phyloP scores from a whole-genome alignment of 306 rosid species.

The Casuarina cunninghamiana region DNA sequence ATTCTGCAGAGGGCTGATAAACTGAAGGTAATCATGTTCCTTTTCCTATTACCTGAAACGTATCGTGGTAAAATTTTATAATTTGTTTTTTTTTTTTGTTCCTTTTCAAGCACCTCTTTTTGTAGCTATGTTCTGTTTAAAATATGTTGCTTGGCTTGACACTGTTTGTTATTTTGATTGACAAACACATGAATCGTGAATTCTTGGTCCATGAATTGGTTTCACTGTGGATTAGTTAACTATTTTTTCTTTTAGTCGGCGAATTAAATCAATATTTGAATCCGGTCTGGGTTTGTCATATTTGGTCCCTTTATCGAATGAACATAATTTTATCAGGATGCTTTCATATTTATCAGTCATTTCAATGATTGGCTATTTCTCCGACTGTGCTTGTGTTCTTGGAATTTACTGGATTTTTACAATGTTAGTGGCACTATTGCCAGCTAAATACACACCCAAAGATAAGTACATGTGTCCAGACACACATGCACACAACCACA shows the following conservation, averaged over 20 bases:
- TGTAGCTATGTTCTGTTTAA: slow-evolving; percentile 9
- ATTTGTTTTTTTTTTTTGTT: not conserved
- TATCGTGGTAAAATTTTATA: not conserved
- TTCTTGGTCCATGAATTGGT: not conserved
- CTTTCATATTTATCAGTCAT: not conserved
- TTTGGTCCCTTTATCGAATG: not conserved
- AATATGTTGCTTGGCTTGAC: slow-evolving; percentile 1
- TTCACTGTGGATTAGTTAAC: not conserved
- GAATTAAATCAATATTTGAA: slow-evolving; percentile 5
- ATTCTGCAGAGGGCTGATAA: slow-evolving; percentile 57
- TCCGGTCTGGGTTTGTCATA: slow-evolving; percentile 10
- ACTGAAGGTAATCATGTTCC: slow-evolving; percentile 52
- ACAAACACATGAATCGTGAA: not conserved
- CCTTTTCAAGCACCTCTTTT: slow-evolving; percentile 4
- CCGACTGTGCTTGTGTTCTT: not conserved
- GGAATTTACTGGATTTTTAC: not conserved
- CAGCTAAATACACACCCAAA: not conserved
- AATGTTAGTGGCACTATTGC: not conserved
- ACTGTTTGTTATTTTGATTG: slow-evolving; percentile 1
- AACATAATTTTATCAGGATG: not conserved
- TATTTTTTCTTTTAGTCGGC: not conserved
- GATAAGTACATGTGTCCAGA: not conserved
- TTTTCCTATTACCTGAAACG: slow-evolving; percentile 7
- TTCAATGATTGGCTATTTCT: not conserved
- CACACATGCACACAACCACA: not conserved